Percentiles rank a stretch among this genome's conserved stretches.
Conservation (phyloP, 768 basidiomycete genomes). For the Termitomyces sp. region DNA sequence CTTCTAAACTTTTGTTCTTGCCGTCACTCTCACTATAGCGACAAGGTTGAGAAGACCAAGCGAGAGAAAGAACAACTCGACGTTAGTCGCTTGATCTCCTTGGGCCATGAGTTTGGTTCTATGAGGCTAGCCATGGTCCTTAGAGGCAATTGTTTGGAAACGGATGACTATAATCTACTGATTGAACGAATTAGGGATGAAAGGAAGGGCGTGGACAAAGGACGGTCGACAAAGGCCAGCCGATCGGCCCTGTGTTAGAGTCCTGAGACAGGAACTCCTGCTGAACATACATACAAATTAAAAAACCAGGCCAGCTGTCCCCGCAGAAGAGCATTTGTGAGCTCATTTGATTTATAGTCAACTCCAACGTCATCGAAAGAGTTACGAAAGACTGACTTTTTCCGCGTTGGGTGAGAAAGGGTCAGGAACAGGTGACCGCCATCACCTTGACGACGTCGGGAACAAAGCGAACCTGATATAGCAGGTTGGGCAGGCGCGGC, state of each 20-base stretch:
- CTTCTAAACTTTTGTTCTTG: background rate
- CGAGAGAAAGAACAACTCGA: background rate
- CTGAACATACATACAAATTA: background rate
- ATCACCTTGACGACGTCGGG: slow-evolving; percentile 13
- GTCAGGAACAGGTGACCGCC: background rate
- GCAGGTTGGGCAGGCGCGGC: background rate
- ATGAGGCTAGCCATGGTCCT: background rate
- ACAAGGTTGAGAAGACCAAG: background rate
- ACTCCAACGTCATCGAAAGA: background rate
- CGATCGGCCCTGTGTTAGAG: background rate
- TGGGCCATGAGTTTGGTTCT: background rate
- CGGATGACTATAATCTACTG: background rate
- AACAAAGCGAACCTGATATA: slow-evolving; percentile 13
- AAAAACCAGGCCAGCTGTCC: background rate
- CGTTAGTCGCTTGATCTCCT: no score
- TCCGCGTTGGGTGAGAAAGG: background rate
- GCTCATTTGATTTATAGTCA: background rate
- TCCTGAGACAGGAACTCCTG: background rate
- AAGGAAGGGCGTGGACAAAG: background rate
- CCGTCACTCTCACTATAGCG: background rate
- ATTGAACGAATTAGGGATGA: background rate
- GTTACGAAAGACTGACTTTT: background rate
- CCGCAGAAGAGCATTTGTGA: background rate
- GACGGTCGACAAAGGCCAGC: background rate
- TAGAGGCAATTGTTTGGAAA: background rate